phyloP scores from a whole-genome alignment of 495 filamentous ascomycete species.

The Staphylotrichum tortipilum region DNA sequence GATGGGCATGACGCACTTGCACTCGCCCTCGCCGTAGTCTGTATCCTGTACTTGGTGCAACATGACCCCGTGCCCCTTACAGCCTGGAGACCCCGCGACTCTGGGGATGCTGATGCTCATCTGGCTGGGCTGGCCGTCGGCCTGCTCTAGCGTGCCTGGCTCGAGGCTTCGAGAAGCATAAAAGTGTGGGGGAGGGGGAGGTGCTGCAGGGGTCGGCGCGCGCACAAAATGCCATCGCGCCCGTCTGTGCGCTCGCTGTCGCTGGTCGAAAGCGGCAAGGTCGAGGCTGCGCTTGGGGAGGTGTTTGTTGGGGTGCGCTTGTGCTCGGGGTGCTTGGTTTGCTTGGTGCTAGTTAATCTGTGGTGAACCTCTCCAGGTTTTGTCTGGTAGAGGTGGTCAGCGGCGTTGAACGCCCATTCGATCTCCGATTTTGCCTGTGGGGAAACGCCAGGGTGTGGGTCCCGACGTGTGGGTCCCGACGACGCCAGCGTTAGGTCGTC shows the following conservation, averaged over 20 bases:
- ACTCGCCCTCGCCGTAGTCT: too few species aligned
- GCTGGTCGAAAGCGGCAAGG: constrained; percentile 1
- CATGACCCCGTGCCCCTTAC: too few species aligned
- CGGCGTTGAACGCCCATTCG: constrained; percentile 1
- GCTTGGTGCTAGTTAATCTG: constrained; percentile 18
- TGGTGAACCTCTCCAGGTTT: constrained; percentile 14
- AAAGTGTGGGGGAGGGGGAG: too few species aligned
- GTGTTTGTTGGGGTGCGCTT: too few species aligned
- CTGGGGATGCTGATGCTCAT: too few species aligned
- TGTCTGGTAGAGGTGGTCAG: constrained; percentile 16
- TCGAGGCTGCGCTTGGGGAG: too few species aligned
- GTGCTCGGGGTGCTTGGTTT: constrained; percentile 6
- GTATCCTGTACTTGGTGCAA: too few species aligned
- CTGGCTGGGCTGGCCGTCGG: too few species aligned
- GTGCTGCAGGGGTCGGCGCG: too few species aligned
- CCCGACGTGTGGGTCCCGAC: too few species aligned
- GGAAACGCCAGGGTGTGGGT: constrained; percentile 1
- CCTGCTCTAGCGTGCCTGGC: not conserved
- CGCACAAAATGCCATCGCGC: not conserved
- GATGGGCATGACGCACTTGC: too few species aligned
- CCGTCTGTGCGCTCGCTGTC: constrained; percentile 10
- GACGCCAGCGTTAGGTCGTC: constrained; percentile 2
- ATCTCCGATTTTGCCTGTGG: constrained; percentile 13
- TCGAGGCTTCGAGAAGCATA: not conserved
- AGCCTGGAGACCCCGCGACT: too few species aligned